A percentile compares a stretch with the other conserved stretches of the same genome.
These are phyloP conservation scores for Mycena amicta DNA, from an alignment of 768 basidiomycete genomes.

Conservation along the genomic window DNA sequence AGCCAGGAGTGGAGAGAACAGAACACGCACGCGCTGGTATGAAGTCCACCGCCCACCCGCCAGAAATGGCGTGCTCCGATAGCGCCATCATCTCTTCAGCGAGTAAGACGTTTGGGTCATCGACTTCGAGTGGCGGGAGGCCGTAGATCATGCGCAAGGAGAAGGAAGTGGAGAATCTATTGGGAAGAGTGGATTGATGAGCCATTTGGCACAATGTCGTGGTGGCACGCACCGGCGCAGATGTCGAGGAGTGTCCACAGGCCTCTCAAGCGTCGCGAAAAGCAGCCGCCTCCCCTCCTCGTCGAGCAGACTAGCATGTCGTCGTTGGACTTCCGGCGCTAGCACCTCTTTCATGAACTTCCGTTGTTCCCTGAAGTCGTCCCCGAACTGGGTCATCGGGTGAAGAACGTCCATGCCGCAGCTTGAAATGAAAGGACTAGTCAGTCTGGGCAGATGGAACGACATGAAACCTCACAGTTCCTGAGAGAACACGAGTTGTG, in stretches of 20 bases:
- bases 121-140: neutral
- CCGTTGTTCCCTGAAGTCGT: neutral
- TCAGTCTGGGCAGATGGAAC: too few relatives aligned
- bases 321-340: neutral
- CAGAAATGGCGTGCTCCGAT: neutral
- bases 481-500: neutral
- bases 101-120: neutral
- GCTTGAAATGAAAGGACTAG: neutral
- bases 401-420: neutral
- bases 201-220: too few relatives aligned
- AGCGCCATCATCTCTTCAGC: conserved; percentile 1
- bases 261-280: neutral
- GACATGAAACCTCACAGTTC: neutral
- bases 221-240: neutral
- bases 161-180: neutral
- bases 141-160: neutral
- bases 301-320: neutral
- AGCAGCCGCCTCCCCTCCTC: neutral
- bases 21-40: neutral
- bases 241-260: neutral
- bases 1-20: too few relatives aligned
- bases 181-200: too few relatives aligned
- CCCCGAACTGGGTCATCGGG: neutral
- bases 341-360: conserved; percentile 2
- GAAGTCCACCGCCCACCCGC: neutral